Conservation (phyloP, 495 filamentous ascomycete genomes). For the Aspergillus leporis region DNA sequence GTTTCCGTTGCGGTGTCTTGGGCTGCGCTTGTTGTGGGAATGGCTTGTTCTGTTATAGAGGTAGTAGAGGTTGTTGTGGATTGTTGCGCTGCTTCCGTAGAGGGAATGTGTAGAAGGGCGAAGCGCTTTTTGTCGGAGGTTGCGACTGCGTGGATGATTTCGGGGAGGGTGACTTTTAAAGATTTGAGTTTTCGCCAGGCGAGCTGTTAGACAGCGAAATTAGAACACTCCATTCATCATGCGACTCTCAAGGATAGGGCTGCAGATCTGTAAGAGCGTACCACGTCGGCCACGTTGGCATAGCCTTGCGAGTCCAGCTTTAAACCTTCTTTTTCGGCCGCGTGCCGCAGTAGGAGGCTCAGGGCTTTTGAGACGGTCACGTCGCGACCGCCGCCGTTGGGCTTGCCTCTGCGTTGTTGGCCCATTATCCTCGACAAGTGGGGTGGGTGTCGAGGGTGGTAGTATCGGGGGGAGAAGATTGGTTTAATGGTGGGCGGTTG, state of each 20-base stretch:
- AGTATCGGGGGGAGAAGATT: not conserved
- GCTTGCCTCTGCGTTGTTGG: slow-evolving; percentile 21
- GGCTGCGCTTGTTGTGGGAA: slow-evolving; percentile 10
- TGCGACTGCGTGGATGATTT: slow-evolving; percentile 69
- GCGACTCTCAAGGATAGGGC: too few relatives aligned
- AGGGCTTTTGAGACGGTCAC: slow-evolving; percentile 78
- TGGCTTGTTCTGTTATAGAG: not conserved
- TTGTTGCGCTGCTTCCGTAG: slow-evolving; percentile 23
- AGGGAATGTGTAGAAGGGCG: slow-evolving; percentile 53
- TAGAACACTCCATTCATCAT: too few relatives aligned
- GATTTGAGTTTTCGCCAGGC: slow-evolving; percentile 67
- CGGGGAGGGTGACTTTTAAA: slow-evolving; percentile 68
- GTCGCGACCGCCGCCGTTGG: slow-evolving; percentile 45
- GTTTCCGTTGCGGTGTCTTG: slow-evolving; percentile 30
- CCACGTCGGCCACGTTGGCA: slow-evolving; percentile 73
- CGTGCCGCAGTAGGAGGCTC: slow-evolving; percentile 78
- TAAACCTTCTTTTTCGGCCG: slow-evolving; percentile 75
- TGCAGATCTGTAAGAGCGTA: too few relatives aligned
- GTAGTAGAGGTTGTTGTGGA: slow-evolving; percentile 22
- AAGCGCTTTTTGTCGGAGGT: slow-evolving; percentile 92
- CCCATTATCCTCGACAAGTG: slow-evolving; percentile 3
- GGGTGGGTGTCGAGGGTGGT: not conserved
- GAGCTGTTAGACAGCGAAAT: slow-evolving; percentile 50
- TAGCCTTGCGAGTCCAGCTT: slow-evolving; percentile 77
- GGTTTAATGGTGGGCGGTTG: not conserved